These are phyloP conservation scores for Pelagomonas calceolata DNA, from an alignment of 108 stramenopile species.

Conservation along the genomic window DNA sequence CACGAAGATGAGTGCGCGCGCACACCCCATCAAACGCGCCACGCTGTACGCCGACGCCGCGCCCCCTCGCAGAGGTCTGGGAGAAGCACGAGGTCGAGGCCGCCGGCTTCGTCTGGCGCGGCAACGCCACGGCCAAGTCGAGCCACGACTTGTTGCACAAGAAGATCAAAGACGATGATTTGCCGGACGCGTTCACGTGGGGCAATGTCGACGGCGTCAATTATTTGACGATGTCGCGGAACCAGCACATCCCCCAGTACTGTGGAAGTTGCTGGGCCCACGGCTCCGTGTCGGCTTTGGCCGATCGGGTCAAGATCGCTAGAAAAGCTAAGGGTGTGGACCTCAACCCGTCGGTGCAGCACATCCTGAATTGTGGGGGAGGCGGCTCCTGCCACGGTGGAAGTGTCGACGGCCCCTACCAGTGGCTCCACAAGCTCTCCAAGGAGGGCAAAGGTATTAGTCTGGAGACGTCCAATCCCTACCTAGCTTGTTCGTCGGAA, in stretches of 20 bases:
- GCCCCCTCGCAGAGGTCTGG: too few relatives aligned
- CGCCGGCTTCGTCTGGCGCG: neutral
- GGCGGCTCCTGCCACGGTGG: constrained; percentile 39
- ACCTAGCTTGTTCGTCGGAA: constrained; percentile 70
- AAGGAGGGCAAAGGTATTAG: constrained; percentile 8
- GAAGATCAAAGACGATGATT: too few relatives aligned
- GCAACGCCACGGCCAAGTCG: neutral
- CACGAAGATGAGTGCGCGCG: too few relatives aligned
- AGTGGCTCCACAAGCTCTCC: constrained; percentile 20
- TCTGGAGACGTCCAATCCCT: constrained; percentile 62
- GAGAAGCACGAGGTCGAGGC: neutral
- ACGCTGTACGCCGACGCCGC: too few relatives aligned
- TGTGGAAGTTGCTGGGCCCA: constrained; percentile 86
- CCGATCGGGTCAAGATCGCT: constrained; percentile 85
- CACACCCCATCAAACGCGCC: too few relatives aligned
- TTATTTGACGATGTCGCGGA: constrained; percentile 62
- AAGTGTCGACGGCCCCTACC: constrained; percentile 19
- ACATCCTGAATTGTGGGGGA: constrained; percentile 22
- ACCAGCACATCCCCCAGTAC: constrained; percentile 79
- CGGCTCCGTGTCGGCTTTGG: constrained; percentile 57
- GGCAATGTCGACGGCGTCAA: too few relatives aligned
- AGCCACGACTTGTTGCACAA: neutral
- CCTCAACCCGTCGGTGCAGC: constrained; percentile 24
- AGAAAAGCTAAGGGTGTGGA: constrained; percentile 32
- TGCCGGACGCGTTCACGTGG: too few relatives aligned